phyloP scores from a whole-genome alignment of 257 asterid genomes.

The Gentiana straminea region DNA sequence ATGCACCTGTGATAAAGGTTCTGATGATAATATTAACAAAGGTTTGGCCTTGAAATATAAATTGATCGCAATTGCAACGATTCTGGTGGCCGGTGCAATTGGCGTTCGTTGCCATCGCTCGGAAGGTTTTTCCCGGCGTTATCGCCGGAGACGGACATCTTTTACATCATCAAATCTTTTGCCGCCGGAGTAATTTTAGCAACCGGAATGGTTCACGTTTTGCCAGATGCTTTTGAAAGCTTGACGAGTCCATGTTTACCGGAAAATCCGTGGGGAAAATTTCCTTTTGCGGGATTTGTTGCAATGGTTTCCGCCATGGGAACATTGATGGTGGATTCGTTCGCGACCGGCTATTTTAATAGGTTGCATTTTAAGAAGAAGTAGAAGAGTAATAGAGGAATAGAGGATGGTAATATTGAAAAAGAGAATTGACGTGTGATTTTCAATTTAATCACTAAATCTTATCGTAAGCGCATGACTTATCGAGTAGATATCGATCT shows the following conservation, averaged over 20 bases:
- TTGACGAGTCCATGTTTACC: too few species aligned
- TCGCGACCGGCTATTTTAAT: conserved; percentile 14
- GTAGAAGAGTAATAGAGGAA: not conserved
- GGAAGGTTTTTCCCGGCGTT: conserved; percentile 9
- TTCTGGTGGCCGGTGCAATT: conserved; percentile 6
- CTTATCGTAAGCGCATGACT: too few species aligned
- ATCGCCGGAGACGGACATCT: conserved; percentile 8
- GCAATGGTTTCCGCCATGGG: conserved; percentile 11
- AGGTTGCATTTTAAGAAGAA: conserved; percentile 6
- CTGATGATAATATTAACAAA: not conserved
- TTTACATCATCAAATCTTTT: conserved; percentile 11
- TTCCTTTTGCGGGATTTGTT: not conserved
- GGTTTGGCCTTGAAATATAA: conserved; percentile 7
- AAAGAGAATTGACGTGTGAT: too few species aligned
- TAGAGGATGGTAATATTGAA: not conserved
- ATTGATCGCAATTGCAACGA: conserved; percentile 7
- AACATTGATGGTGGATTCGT: conserved; percentile 20
- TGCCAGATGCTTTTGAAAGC: conserved; percentile 3
- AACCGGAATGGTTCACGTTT: conserved; percentile 10
- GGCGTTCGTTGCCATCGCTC: conserved; percentile 13
- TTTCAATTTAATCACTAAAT: too few species aligned
- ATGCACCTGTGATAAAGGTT: too few species aligned
- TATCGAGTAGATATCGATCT: too few species aligned
- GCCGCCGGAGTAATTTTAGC: conserved; percentile 16
- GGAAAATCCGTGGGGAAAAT: too few species aligned